A percentile compares a stretch with the other conserved stretches of the same genome.
These are phyloP conservation scores for Fusarium verticillioides DNA, from an alignment of 2,329 filamentous ascomycete species.

Conservation along the genomic window DNA sequence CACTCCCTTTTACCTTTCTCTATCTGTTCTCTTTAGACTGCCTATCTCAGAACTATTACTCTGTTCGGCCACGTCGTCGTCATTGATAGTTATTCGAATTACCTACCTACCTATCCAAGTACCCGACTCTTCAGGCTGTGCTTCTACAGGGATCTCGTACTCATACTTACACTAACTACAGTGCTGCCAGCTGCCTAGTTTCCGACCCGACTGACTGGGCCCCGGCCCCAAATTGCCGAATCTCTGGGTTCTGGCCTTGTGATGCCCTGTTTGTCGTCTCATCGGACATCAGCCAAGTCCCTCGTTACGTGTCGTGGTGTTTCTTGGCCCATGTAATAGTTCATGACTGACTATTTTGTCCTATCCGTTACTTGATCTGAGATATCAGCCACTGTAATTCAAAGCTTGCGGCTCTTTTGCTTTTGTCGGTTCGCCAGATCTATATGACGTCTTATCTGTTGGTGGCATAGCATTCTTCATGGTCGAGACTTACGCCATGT, in stretches of 20 bases:
- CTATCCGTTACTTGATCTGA: neutral
- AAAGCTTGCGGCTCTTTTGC: conserved; percentile 14
- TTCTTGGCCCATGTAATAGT: conserved; percentile 33
- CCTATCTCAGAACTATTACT: neutral
- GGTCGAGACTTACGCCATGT: conserved; percentile 2
- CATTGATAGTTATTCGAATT: neutral
- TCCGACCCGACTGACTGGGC: conserved; percentile 28
- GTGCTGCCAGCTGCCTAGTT: neutral
- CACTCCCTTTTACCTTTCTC: neutral
- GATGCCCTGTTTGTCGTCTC: conserved; percentile 9
- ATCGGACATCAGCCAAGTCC: conserved; percentile 14
- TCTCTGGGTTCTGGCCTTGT: neutral
- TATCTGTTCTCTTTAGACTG: neutral
- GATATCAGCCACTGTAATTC: neutral
- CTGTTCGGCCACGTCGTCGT: neutral
- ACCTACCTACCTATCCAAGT: neutral
- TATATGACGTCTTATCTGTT: neutral
- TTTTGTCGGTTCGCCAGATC: conserved; percentile 1
- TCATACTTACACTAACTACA: conserved; percentile 7
- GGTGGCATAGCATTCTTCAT: neutral
- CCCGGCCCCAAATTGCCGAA: conserved; percentile 23
- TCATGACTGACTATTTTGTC: neutral
- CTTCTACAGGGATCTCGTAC: conserved; percentile 12
- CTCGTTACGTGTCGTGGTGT: conserved; percentile 3
- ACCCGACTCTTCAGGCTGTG: conserved; percentile 16